phyloP scores from a whole-genome alignment of 345 rosid genomes.

The Corchorus capsularis region DNA sequence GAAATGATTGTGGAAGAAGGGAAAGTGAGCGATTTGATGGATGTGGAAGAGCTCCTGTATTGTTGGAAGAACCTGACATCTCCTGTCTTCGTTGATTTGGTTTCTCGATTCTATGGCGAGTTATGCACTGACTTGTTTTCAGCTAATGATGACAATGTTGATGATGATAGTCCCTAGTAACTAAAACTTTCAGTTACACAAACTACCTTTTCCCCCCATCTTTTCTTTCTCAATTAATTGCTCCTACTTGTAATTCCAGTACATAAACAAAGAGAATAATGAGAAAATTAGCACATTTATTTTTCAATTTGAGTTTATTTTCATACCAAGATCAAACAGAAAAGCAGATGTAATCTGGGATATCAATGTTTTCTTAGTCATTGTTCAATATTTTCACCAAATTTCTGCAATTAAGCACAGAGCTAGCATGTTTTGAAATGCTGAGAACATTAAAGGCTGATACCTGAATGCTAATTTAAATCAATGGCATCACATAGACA shows the following conservation, averaged over 20 bases:
- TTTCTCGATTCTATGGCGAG: conserved; percentile 78
- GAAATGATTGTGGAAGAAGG: conserved; percentile 85
- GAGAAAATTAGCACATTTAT: neutral
- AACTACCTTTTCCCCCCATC: neutral
- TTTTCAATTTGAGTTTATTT: neutral
- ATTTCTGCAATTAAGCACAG: neutral
- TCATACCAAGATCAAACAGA: neutral
- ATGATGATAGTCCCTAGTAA: neutral
- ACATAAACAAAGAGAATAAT: neutral
- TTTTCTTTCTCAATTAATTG: neutral
- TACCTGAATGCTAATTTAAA: neutral
- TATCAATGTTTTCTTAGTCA: neutral
- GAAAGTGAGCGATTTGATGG: conserved; percentile 65
- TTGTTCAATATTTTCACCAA: neutral
- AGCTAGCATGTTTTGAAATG: neutral
- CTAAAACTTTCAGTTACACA: neutral
- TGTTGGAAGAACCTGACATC: conserved; percentile 84
- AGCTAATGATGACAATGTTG: conserved; percentile 17
- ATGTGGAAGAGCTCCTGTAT: conserved; percentile 81
- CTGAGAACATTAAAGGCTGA: neutral
- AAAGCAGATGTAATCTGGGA: neutral
- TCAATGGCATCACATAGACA: neutral
- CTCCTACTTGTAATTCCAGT: neutral
- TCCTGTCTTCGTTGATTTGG: conserved; percentile 74
- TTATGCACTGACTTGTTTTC: conserved; percentile 69